These are phyloP conservation scores for Erythrobasidium hasegawianum DNA, from an alignment of 1,284 basidiomycete species.

Conservation along the genomic window DNA sequence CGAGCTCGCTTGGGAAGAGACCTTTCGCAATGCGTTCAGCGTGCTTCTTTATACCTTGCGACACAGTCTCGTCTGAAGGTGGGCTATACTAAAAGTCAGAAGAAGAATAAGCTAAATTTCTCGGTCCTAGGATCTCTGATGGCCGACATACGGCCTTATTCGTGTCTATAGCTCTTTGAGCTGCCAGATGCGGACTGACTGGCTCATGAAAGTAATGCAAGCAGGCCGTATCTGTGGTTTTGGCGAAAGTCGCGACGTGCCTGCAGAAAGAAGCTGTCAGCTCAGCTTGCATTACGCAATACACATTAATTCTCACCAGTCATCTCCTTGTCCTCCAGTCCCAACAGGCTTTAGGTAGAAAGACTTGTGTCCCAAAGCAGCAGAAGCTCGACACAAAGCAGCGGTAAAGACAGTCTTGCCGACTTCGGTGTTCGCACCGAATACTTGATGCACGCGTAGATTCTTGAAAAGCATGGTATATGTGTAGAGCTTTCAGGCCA, in stretches of 20 bases:
- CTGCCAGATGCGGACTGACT: conserved; percentile 89
- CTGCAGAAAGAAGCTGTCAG: conserved; percentile 52
- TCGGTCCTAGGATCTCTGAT: conserved; percentile 23
- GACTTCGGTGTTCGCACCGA: conserved; percentile 86
- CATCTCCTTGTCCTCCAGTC: conserved; percentile 77
- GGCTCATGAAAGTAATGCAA: conserved; percentile 82
- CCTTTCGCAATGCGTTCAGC: conserved; percentile 53
- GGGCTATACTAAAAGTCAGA: conserved; percentile 34
- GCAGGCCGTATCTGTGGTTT: conserved; percentile 62
- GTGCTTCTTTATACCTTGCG: conserved; percentile 63
- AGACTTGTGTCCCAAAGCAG: conserved; percentile 51
- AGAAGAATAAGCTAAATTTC: conserved; percentile 44
- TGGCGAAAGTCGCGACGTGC: conserved; percentile 63
- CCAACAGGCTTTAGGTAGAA: conserved; percentile 89
- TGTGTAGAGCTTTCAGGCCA: background rate
- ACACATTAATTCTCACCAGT: conserved; percentile 57
- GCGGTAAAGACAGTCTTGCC: conserved; percentile 87
- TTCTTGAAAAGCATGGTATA: conserved; percentile 60
- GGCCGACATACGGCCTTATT: conserved; percentile 30
- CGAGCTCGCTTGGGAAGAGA: conserved; percentile 50
- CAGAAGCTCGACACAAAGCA: conserved; percentile 65
- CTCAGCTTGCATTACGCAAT: background rate
- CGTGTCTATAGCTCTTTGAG: conserved; percentile 57
- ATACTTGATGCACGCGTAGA: conserved; percentile 79
- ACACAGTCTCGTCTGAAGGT: conserved; percentile 61